phyloP scores from a whole-genome alignment of 83 land plant species.

The Picea mariana region DNA sequence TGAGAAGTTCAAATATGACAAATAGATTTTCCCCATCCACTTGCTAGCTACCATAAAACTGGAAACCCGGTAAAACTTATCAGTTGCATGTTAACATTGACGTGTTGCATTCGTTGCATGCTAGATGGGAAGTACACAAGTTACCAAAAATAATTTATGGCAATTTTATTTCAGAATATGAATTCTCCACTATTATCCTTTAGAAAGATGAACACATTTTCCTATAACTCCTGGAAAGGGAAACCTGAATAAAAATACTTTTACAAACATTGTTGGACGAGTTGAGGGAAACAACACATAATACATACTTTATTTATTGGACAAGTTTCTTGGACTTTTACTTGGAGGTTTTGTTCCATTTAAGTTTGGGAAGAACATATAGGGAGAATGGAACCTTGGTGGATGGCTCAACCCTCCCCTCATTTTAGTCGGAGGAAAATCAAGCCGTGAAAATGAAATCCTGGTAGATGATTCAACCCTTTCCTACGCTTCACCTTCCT shows the following conservation, averaged over 20 bases:
- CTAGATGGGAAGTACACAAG: not conserved
- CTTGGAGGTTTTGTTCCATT: too few species aligned
- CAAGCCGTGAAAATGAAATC: not conserved
- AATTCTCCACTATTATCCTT: not conserved
- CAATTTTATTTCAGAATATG: not conserved
- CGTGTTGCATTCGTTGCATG: not conserved
- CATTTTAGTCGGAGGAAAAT: not conserved
- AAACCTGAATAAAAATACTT: too few species aligned
- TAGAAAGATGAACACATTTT: not conserved
- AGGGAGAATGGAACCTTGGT: not conserved
- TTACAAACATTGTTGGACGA: too few species aligned
- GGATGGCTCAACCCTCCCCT: not conserved
- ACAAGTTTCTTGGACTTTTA: too few species aligned
- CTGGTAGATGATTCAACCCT: not conserved
- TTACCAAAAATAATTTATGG: not conserved
- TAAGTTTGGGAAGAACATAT: not conserved
- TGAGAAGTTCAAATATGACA: not conserved
- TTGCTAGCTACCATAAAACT: not conserved
- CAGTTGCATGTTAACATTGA: not conserved
- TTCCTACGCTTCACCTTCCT: not conserved
- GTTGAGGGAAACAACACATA: not conserved
- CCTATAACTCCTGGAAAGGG: not conserved
- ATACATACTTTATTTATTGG: not conserved
- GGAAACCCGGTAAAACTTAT: not conserved
- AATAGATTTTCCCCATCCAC: not conserved